Base-by-base conservation (phyloP, 1,284 basidiomycete species). In the Trametes polyzona region DNA sequence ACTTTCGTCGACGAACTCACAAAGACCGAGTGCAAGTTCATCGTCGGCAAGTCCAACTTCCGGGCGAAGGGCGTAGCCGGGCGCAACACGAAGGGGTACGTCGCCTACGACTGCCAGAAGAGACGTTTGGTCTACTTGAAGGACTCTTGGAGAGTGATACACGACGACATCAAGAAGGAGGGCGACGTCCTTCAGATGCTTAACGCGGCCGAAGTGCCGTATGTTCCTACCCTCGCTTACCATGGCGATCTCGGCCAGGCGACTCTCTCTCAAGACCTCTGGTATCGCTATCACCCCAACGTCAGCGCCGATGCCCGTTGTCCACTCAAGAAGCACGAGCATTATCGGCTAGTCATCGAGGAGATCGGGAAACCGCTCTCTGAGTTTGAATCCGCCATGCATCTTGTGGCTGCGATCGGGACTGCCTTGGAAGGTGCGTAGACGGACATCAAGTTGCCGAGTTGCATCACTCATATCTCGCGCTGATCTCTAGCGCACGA, bases 271-370 rank as follows among this genome's bases (percentile, higher is more conserved):
- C 11, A 27, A 2, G 36, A 30, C 4, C n/a, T 54, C 3, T 47
- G 52, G 43, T 2, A 3, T n/a, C 10, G 9, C 4, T 12, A 40
- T n/a, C 19, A 47, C 17, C 12, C 5, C 7, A 30, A 43, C 11
- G 40, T 10, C 16, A 2, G 1, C 14, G 11, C 6, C 17, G 27
- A 11, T 1, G 4, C 19, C 7, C 17, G 5, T 2, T 54, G 39
- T 24, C 46, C 39, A 1, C 30, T 44, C 29, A 55, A 55, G 47
- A 29, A 3, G 11, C 47, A 49, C 19, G 11, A 11, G 19, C 57
- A 58, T 42, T 58, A 58, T 19, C 57, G 57, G 2, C 27, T 58
- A 10, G 51, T 58, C 2, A 47, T 53, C n/a, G 40, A 58, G 41
- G 51, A 58, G 30, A 47, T 60, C 16, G 50, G 54, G 0, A 37